These are phyloP conservation scores for Ehretia macrophylla DNA, from an alignment of 257 asterid species.

Conservation along the genomic window DNA sequence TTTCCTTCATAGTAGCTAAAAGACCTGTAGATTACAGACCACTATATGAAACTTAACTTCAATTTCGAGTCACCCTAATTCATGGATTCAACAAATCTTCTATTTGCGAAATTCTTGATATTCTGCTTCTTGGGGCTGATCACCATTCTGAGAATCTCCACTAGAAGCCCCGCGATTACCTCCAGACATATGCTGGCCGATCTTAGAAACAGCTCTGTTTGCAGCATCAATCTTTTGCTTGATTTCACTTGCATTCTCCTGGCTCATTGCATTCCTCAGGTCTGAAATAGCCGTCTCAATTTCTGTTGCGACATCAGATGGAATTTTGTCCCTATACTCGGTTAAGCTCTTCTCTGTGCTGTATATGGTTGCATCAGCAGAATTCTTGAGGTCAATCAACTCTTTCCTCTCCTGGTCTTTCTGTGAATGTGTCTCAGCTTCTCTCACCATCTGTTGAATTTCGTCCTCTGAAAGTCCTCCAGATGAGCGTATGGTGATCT, in stretches of 20 bases:
- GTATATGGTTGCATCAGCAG: too few species aligned
- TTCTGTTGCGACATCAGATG: conserved; percentile 12
- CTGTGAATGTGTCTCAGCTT: conserved; percentile 11
- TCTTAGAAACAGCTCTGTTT: conserved; percentile 16
- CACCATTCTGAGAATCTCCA: conserved; percentile 14
- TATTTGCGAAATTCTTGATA: conserved; percentile 14
- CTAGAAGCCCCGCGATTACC: conserved; percentile 1
- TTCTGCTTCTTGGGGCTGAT: conserved; percentile 14
- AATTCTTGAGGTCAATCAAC: conserved; percentile 12
- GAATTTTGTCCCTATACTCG: too few species aligned
- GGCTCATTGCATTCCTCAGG: conserved; percentile 3
- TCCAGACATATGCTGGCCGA: conserved; percentile 13
- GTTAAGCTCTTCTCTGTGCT: too few species aligned
- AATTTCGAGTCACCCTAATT: too few species aligned
- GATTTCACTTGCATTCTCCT: conserved; percentile 2
- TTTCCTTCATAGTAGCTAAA: too few species aligned
- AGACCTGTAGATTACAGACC: too few species aligned
- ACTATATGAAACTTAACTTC: too few species aligned
- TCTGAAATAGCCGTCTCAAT: conserved; percentile 12
- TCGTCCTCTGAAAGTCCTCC: conserved; percentile 20
- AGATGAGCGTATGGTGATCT: conserved; percentile 20
- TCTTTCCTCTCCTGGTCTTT: conserved; percentile 17
- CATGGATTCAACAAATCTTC: background rate
- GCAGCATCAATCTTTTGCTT: conserved; percentile 12
- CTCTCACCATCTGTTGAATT: conserved; percentile 19